phyloP scores from a whole-genome alignment of 495 filamentous ascomycete genomes.

The Podospora pseudopauciseta region DNA sequence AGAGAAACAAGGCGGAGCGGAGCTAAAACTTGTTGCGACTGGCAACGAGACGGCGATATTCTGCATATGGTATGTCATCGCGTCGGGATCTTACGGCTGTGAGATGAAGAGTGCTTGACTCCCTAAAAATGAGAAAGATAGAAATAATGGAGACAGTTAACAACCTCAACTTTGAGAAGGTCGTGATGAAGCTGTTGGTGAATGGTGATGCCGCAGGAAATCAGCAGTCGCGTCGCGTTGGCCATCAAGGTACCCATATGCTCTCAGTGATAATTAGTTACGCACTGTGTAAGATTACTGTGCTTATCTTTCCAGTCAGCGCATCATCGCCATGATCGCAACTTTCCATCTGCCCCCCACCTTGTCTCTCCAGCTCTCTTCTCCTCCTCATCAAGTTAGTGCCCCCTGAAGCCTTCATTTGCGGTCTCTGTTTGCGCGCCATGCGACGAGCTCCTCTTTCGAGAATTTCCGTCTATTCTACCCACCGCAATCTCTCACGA shows the following conservation, averaged over 20 bases:
- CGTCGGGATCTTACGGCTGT: too few species aligned
- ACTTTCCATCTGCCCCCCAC: background rate
- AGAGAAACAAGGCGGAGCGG: background rate
- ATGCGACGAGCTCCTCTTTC: background rate
- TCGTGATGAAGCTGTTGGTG: too few species aligned
- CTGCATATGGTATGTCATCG: too few species aligned
- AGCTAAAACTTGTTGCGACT: too few species aligned
- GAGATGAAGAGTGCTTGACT: too few species aligned
- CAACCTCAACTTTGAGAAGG: too few species aligned
- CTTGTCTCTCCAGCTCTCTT: background rate
- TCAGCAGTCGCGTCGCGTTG: background rate
- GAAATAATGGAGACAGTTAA: too few species aligned
- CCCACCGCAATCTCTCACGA: conserved; percentile 7
- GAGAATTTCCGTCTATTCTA: background rate
- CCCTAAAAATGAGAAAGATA: too few species aligned
- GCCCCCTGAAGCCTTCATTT: conserved; percentile 12
- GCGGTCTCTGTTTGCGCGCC: conserved; percentile 16
- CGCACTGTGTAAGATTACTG: background rate
- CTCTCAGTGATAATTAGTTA: background rate
- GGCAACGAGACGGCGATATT: too few species aligned
- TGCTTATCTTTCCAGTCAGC: background rate
- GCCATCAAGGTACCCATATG: background rate
- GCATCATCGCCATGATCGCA: background rate
- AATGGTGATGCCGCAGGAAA: too few species aligned
- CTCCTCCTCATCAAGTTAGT: background rate